These are phyloP conservation scores for Sporothrix pseudoabietina DNA, from an alignment of 2,329 filamentous ascomycete genomes.

Conservation along the genomic window DNA sequence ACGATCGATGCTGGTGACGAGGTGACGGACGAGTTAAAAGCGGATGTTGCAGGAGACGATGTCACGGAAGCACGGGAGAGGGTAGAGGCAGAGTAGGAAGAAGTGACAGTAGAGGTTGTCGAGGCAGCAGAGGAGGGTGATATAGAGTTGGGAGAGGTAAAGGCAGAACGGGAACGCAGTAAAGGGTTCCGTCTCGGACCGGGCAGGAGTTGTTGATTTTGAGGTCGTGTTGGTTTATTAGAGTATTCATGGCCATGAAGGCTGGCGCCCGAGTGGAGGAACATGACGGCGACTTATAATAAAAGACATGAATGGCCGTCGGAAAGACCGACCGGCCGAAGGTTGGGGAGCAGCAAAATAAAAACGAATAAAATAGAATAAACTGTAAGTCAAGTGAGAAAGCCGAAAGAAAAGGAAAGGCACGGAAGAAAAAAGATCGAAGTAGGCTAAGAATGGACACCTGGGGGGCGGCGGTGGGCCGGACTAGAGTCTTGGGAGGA, in stretches of 20 bases:
- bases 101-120: conserved; percentile 23
- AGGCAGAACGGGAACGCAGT: conserved; percentile 49
- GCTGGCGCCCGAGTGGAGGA: conserved; percentile 61
- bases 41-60: conserved; percentile 27
- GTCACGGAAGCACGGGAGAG: not conserved
- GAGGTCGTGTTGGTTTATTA: conserved; percentile 38
- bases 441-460: not conserved
- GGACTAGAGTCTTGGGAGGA: conserved; percentile 10
- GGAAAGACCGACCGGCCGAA: conserved; percentile 27
- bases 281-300: conserved; percentile 48
- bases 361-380: not conserved
- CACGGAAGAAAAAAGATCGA: conserved; percentile 16
- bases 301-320: conserved; percentile 13
- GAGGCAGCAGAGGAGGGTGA: conserved; percentile 9
- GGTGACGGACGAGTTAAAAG: not conserved
- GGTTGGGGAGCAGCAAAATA: conserved; percentile 2
- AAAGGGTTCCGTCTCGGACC: conserved; percentile 45
- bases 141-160: conserved; percentile 38
- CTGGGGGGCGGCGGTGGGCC: conserved; percentile 18
- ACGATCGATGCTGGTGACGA: conserved; percentile 28
- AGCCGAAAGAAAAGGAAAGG: not conserved
- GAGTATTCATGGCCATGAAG: conserved; percentile 64
- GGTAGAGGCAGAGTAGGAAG: conserved; percentile 17
- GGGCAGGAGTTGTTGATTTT: conserved; percentile 40
- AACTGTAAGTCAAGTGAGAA: not conserved